These are phyloP conservation scores for Colletotrichum euphorbiae DNA, from an alignment of 2,329 filamentous ascomycete species.

Conservation along the genomic window DNA sequence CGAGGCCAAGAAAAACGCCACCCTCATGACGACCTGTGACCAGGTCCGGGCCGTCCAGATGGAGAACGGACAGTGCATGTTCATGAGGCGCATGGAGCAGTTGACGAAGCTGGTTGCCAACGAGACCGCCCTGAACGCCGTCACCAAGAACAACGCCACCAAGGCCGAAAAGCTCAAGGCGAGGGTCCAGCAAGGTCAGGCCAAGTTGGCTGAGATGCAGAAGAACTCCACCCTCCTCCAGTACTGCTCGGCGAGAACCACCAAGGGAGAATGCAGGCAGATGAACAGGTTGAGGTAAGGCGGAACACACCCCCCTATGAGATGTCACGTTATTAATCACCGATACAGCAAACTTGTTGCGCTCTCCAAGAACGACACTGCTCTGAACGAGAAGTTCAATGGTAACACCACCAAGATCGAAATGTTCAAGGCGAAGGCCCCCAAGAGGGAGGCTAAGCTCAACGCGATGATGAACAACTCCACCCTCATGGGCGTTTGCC, in stretches of 20 bases:
- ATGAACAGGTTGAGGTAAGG: constrained; percentile 32
- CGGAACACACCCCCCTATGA: too few relatives aligned
- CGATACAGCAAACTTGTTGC: constrained; percentile 27
- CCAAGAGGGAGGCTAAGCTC: constrained; percentile 35
- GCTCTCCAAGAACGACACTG: constrained; percentile 41
- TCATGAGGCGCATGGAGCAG: constrained; percentile 46
- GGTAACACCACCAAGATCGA: constrained; percentile 50
- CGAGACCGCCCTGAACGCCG: constrained; percentile 41
- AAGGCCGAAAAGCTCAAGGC: constrained; percentile 45
- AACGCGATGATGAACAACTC: constrained; percentile 48
- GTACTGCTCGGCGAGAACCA: constrained; percentile 29
- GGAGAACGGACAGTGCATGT: constrained; percentile 45
- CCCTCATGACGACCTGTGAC: constrained; percentile 49
- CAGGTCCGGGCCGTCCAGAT: constrained; percentile 47
- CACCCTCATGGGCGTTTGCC: constrained; percentile 47
- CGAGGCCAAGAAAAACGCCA: constrained; percentile 48
- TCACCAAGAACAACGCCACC: constrained; percentile 47
- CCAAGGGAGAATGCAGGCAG: constrained; percentile 32
- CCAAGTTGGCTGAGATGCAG: constrained; percentile 37
- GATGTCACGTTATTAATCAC: constrained; percentile 10
- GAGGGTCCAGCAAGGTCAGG: constrained; percentile 39
- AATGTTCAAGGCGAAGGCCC: constrained; percentile 47
- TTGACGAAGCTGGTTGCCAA: constrained; percentile 44
- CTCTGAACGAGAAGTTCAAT: constrained; percentile 48
- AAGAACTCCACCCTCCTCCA: constrained; percentile 31